A percentile compares a stretch with the other conserved stretches of the same genome.
Conservation (phyloP, 2,329 filamentous ascomycete species). For the Ambrosiella xylebori region DNA sequence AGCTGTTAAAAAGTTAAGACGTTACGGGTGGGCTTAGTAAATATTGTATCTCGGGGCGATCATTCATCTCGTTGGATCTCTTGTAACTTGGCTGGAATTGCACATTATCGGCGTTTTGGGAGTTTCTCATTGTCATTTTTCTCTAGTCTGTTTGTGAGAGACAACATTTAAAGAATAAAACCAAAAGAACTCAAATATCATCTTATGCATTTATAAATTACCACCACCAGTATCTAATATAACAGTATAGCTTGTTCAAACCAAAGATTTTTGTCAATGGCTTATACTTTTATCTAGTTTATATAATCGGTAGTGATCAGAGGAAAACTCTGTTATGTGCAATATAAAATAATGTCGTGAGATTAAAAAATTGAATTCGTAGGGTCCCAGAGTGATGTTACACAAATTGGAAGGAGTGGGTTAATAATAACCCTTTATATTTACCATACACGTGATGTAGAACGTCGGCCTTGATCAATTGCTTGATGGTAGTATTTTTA, state of each 20-base stretch:
- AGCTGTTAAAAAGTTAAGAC: not conserved
- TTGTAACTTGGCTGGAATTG: slow-evolving; percentile 11
- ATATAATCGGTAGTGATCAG: too few relatives aligned
- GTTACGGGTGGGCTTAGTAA: not conserved
- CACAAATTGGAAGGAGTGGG: too few relatives aligned
- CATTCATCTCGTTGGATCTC: slow-evolving; percentile 1
- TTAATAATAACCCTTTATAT: not conserved
- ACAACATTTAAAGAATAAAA: slow-evolving; percentile 9
- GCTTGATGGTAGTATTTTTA: too few relatives aligned
- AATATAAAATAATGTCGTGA: too few relatives aligned
- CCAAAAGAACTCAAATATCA: slow-evolving; percentile 4
- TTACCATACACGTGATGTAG: too few relatives aligned
- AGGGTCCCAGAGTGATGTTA: too few relatives aligned
- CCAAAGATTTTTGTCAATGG: not conserved
- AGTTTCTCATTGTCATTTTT: slow-evolving; percentile 12
- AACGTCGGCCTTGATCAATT: too few relatives aligned
- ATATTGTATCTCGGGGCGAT: not conserved
- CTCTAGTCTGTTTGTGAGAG: slow-evolving; percentile 11
- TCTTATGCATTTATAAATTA: not conserved
- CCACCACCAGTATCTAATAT: not conserved
- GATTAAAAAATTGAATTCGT: too few relatives aligned
- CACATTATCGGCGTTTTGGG: slow-evolving; percentile 13
- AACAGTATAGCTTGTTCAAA: not conserved
- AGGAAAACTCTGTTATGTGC: too few relatives aligned
- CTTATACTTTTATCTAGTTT: too few relatives aligned